Conservation (phyloP, 805 yeast species). For the Yarrowia hollandica region DNA sequence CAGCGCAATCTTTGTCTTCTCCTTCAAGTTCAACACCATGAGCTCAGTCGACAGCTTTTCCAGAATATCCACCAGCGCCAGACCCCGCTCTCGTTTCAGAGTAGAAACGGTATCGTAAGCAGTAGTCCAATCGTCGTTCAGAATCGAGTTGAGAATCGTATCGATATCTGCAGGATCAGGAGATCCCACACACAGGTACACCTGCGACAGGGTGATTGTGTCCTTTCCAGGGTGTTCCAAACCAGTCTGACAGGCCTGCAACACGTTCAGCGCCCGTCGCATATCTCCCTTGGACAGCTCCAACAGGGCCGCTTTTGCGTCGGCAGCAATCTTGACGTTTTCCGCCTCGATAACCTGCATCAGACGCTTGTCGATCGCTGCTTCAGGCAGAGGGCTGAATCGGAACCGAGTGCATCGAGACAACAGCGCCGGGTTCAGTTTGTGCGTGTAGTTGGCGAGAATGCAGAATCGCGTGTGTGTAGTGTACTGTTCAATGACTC, state of each 20-base stretch:
- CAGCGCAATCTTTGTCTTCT: constrained; percentile 60
- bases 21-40: constrained; percentile 63
- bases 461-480: constrained; percentile 95
- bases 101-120: constrained; percentile 65
- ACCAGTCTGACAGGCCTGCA: constrained; percentile 92
- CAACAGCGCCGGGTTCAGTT: constrained; percentile 88
- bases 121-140: constrained; percentile 87
- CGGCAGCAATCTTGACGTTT: constrained; percentile 54
- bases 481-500: constrained; percentile 92
- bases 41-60: constrained; percentile 73
- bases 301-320: constrained; percentile 67
- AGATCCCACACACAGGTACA: constrained; percentile 93
- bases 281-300: constrained; percentile 88
- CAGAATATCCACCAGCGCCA: constrained; percentile 84
- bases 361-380: constrained; percentile 68
- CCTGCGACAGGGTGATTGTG: constrained; percentile 47
- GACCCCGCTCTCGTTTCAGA: constrained; percentile 70
- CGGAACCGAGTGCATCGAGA: constrained; percentile 95
- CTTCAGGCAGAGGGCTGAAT: constrained; percentile 73
- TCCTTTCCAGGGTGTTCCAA: constrained; percentile 49
- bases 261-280: constrained; percentile 90
- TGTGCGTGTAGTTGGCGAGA: constrained; percentile 93
- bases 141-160: constrained; percentile 68
- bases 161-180: constrained; percentile 88
- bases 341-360: constrained; percentile 70